Base-by-base conservation (phyloP, 1,284 basidiomycete species). In the Apiotrichum akiyoshidainum region DNA sequence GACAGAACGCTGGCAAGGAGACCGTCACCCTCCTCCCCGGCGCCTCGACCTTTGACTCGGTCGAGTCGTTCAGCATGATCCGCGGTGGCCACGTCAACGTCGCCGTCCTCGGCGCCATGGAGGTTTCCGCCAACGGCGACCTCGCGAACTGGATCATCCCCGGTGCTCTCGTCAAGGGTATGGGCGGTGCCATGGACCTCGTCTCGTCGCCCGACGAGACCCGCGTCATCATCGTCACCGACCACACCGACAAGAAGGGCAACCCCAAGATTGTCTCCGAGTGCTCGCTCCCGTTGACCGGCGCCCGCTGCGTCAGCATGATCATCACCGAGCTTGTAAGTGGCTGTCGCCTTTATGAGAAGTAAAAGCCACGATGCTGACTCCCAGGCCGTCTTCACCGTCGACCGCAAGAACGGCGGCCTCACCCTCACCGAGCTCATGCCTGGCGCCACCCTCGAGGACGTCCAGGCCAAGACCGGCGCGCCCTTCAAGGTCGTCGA, bases 111-210 rank as follows among this genome's bases (percentile, higher is more conserved):
- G 87, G 87, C 46, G 35, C 94, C 3, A 92, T 98, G 86, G 88
- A 98, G 82, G 93, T 97, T 52, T 92, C 91, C 2, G 86, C 88
- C 66, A 86, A 86, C 22, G 95, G 94, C 59, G 93, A 98, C 74
- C 88, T 98, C 61, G 74, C 95, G 52, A 98, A 98, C 81, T 98
- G 91, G 76, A 97, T 96, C 92, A 92, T 97, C 67, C 93, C 93
- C 16, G 90, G 91, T 35, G 92, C 94, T 79, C 84, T 92, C 71
- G 85, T 92, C 54, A 91, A 90, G 82, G 88, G 89, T 51, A 93
- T 96, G 74, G 93, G 93, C 34, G 93, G 94, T 58, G 92, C 93
- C 1, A 96, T 96, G 92, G 92, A 95, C 73, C 86, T 94, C 54
- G 91, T 94, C 57, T 92, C 90, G 47, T 93, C 92, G 78, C 92